These are phyloP conservation scores for Fusarium sarcochroum DNA, from an alignment of 2,329 filamentous ascomycete species.

Conservation along the genomic window DNA sequence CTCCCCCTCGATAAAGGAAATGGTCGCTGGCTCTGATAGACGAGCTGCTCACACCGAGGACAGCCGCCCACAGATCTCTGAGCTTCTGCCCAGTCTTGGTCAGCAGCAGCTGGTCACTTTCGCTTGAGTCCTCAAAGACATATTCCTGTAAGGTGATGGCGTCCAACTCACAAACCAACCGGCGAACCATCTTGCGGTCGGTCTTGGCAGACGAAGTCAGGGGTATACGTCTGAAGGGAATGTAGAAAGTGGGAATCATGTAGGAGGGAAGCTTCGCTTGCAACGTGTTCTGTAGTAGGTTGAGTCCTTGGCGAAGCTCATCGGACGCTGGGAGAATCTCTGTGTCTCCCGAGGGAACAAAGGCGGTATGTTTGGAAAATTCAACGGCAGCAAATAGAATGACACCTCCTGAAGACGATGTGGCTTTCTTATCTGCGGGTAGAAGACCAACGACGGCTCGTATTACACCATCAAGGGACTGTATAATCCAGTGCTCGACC, in stretches of 20 bases:
- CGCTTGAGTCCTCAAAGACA: not conserved
- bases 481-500: slow-evolving; percentile 1
- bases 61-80: not conserved
- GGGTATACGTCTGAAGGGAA: slow-evolving; percentile 2
- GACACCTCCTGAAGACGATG: not conserved
- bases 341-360: not conserved
- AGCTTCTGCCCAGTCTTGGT: not conserved
- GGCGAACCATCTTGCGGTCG: slow-evolving; percentile 1
- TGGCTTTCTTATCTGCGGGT: not conserved
- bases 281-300: not conserved
- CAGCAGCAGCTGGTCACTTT: not conserved
- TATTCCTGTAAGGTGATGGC: not conserved
- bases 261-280: not conserved
- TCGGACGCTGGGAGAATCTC: slow-evolving; percentile 1
- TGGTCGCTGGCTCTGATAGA: slow-evolving; percentile 2
- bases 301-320: not conserved
- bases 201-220: slow-evolving; percentile 2
- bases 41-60: not conserved
- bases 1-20: slow-evolving; percentile 1
- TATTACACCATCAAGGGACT: slow-evolving; percentile 1
- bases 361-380: slow-evolving; percentile 1
- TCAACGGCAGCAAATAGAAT: slow-evolving; percentile 2
- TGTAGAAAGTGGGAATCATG: slow-evolving; percentile 1
- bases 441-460: not conserved
- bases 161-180: slow-evolving; percentile 1